phyloP scores from a whole-genome alignment of 2,329 filamentous ascomycete species.

The Ophiocordyceps australis region DNA sequence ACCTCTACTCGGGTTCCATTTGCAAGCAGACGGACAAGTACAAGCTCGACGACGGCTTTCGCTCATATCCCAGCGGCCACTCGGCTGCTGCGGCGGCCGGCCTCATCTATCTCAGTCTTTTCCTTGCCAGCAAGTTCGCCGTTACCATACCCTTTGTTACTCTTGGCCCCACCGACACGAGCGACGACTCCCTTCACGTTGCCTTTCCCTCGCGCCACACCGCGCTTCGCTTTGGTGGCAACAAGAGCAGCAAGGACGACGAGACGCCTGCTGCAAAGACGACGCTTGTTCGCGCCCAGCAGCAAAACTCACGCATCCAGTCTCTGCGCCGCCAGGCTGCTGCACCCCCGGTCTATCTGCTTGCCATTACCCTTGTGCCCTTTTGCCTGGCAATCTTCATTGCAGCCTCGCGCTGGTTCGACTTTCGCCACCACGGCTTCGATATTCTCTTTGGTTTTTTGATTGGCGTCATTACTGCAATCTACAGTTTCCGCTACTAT shows the following conservation, averaged over 20 bases:
- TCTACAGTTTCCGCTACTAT: conserved; percentile 70
- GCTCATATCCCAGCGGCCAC: conserved; percentile 46
- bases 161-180: conserved; percentile 19
- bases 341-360: conserved; percentile 63
- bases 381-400: conserved; percentile 65
- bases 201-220: conserved; percentile 53
- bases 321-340: conserved; percentile 50
- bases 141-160: conserved; percentile 55
- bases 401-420: conserved; percentile 67
- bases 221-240: conserved; percentile 8
- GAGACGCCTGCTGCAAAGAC: too few species aligned
- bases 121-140: conserved; percentile 67
- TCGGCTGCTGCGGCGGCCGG: conserved; percentile 58
- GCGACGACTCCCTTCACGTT: conserved; percentile 31
- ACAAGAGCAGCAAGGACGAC: too few species aligned
- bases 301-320: conserved; percentile 14
- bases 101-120: conserved; percentile 71
- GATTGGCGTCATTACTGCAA: conserved; percentile 54
- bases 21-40: conserved; percentile 47
- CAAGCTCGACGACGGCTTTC: conserved; percentile 63
- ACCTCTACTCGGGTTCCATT: conserved; percentile 58
- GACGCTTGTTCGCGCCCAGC: conserved; percentile 5
- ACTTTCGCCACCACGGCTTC: conserved; percentile 84
- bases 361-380: conserved; percentile 52
- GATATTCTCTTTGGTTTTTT: conserved; percentile 75